Percentiles rank a stretch among this genome's conserved stretches.
These are phyloP conservation scores for Piedraia hortae DNA, from an alignment of 2,329 filamentous ascomycete species.

Conservation along the genomic window DNA sequence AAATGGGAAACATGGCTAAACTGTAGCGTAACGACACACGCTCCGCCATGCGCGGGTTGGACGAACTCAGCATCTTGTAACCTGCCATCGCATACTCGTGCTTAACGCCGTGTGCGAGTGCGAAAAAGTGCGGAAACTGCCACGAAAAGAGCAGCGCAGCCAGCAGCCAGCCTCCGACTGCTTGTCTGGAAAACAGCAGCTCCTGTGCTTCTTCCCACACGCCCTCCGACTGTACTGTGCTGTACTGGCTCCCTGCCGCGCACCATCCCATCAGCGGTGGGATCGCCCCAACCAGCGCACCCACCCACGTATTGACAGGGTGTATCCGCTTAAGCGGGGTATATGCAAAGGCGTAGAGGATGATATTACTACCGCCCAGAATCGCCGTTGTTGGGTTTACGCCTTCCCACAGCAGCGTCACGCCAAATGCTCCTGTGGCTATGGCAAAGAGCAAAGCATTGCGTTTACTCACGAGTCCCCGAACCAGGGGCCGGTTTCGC, in stretches of 20 bases:
- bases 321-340: constrained; percentile 76
- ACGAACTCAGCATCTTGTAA: constrained; percentile 54
- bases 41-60: constrained; percentile 59
- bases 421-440: constrained; percentile 39
- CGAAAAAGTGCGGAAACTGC: constrained; percentile 98
- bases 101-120: constrained; percentile 63
- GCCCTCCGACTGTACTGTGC: constrained; percentile 18
- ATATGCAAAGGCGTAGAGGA: constrained; percentile 73
- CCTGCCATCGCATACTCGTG: constrained; percentile 58
- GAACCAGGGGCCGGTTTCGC: constrained; percentile 64
- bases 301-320: constrained; percentile 80
- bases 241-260: constrained; percentile 69
- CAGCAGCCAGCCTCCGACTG: constrained; percentile 58
- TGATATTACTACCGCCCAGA: constrained; percentile 60
- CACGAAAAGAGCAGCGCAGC: constrained; percentile 68
- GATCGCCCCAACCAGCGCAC: constrained; percentile 74
- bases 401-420: constrained; percentile 52
- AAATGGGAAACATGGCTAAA: constrained; percentile 62
- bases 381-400: constrained; percentile 84
- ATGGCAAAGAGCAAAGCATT: constrained; percentile 55
- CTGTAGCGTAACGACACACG: constrained; percentile 76
- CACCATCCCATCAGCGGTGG: constrained; percentile 97
- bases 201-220: constrained; percentile 9
- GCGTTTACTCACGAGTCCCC: constrained; percentile 43
- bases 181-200: constrained; percentile 12